Base-by-base conservation (phyloP, 176 grass and related monocot species). In the Bonia amplexicaulis region DNA sequence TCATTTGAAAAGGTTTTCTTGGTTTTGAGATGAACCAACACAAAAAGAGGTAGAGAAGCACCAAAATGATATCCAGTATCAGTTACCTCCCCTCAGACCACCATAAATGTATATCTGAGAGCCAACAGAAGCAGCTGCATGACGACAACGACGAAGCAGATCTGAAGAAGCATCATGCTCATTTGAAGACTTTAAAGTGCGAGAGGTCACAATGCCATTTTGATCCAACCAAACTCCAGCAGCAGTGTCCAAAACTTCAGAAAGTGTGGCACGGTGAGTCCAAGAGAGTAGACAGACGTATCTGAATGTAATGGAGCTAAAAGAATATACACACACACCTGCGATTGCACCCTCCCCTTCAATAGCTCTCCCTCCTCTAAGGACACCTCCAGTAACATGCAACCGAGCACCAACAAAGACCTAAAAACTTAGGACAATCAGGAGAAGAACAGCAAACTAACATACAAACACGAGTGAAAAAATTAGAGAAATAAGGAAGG, bases 191-290 rank as follows among this genome's bases (percentile, higher is more conserved):
- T 94, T 99, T 73, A 92, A 90, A 86, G 81, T 85, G 22, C 90
- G 90, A 81, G 91, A 86, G 20, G 91, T 96, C 61, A 99, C 96
- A 78, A 94, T 96, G 74, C 96, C 96, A 92, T 96, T 94, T 94
- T 84, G 90, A 85, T 99, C 93, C 90, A 99, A 87, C 96, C 96
- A 99, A 85, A 96, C 88, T 83, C 96, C 96, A 95, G 96, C 93
- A 92, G 96, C 96, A 81, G 96, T 99, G 82, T 99, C 96, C 74
- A 99, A 78, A 77, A 99, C 96, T 99, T 59, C 59, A 94, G 82
- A 87, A 87, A 74, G 67, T 74, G 44, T 48, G 71, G 16, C 48
- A 70, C 42, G 22, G 47, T 88, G 87, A 91, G 85, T 44, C 31
- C 64, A 87, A 60, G 60, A 45, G 68, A 63, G 83, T 69, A 80